phyloP scores from a whole-genome alignment of 106 monocot species.

The Triglochin maritima region DNA sequence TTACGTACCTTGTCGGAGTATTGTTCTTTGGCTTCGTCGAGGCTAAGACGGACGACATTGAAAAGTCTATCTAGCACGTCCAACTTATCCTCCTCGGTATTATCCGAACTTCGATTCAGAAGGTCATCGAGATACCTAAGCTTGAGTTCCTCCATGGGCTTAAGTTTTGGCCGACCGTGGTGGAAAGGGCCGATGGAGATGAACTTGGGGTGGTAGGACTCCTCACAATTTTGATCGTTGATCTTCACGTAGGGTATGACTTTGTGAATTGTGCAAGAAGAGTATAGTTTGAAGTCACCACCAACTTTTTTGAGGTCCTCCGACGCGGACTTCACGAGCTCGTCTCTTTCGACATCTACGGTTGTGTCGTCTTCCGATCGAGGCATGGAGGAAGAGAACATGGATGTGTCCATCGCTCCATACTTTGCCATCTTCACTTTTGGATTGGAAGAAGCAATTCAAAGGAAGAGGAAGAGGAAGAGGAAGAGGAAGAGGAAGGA shows the following conservation, averaged over 20 bases:
- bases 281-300: too few relatives aligned
- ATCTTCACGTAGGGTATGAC: not conserved
- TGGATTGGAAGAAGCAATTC: too few relatives aligned
- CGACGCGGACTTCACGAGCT: too few relatives aligned
- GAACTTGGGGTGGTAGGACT: slow-evolving; percentile 10
- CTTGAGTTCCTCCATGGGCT: slow-evolving; percentile 7
- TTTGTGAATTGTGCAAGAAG: not conserved
- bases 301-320: too few relatives aligned
- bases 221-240: not conserved
- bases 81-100: not conserved
- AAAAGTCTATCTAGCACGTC: too few relatives aligned
- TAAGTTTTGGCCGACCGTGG: not conserved
- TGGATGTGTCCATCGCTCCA: too few relatives aligned
- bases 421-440: too few relatives aligned
- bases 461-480: too few relatives aligned
- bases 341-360: too few relatives aligned
- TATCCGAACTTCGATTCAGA: not conserved
- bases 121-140: slow-evolving; percentile 1
- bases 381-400: too few relatives aligned
- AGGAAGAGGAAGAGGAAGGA: too few relatives aligned
- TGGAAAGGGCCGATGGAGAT: slow-evolving; percentile 29
- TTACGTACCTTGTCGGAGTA: slow-evolving; percentile 5
- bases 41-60: not conserved
- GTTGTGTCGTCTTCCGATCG: too few relatives aligned
- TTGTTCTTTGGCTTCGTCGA: not conserved